Percentiles rank a stretch among this genome's conserved stretches.
Evolutionary conservation across 208 protist species (phyloP).

Genomic region (Spongospora subterranea): DNA sequence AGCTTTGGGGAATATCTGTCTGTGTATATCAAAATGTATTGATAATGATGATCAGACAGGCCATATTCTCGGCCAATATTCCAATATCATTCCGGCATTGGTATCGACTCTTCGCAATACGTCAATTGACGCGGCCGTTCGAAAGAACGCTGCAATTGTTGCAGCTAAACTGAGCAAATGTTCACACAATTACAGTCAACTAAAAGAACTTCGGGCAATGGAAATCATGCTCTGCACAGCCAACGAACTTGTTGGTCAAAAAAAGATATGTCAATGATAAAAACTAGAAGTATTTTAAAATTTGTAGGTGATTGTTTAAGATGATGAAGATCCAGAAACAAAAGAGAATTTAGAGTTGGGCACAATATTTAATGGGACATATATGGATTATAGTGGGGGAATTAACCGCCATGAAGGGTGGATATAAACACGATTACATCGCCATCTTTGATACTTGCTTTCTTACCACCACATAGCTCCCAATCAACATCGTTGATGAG

Average conservation of each 20-base stretch:
- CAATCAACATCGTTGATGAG: conserved; percentile 52
- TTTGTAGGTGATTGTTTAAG: too few species aligned
- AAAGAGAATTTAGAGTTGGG: too few species aligned
- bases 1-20: neutral
- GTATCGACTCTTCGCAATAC: neutral
- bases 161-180: neutral
- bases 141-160: conserved; percentile 7
- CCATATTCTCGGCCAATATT: neutral
- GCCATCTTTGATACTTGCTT: neutral
- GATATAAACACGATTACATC: conserved; percentile 17
- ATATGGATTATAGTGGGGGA: neutral
- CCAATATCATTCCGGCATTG: neutral
- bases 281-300: too few species aligned
- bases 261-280: too few species aligned
- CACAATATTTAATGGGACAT: too few species aligned
- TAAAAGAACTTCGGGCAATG: neutral
- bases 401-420: conserved; percentile 20
- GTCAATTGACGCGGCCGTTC: neutral
- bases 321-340: too few species aligned
- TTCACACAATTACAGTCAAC: neutral
- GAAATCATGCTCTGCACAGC: neutral
- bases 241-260: too few species aligned
- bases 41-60: neutral
- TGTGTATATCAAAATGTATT: conserved; percentile 15
- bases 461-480: neutral